Percentiles rank a stretch among this genome's conserved stretches.
Conservation (phyloP, 257 asterid genomes). For the Solanum peruvianum region DNA sequence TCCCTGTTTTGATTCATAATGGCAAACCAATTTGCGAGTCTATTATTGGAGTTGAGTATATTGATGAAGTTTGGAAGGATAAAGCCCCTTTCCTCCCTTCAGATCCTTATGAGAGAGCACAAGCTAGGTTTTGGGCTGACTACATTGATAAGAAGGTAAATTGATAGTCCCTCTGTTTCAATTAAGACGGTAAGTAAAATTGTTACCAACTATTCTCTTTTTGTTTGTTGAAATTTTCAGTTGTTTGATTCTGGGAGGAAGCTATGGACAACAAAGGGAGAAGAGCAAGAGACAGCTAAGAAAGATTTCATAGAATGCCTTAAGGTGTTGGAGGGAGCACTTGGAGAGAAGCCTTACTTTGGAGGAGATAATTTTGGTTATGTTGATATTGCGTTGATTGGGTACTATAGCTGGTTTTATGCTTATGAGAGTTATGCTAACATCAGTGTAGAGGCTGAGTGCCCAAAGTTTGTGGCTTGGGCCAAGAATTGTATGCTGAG, state of each 20-base stretch:
- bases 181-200: no score
- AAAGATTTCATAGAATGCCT: conserved; percentile 2
- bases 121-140: neutral
- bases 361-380: conserved; percentile 9
- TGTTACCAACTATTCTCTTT: neutral
- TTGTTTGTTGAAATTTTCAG: neutral
- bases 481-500: conserved; percentile 24
- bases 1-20: conserved; percentile 21
- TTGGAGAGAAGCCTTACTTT: conserved; percentile 8
- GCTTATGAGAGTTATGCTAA: conserved; percentile 10
- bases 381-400: conserved; percentile 5
- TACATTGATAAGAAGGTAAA: conserved; percentile 16
- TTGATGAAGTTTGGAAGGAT: conserved; percentile 10
- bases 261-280: conserved; percentile 1
- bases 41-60: conserved; percentile 4
- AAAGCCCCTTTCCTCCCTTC: conserved; percentile 7
- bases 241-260: neutral
- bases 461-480: conserved; percentile 31
- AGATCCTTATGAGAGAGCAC: conserved; percentile 9
- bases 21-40: conserved; percentile 19
- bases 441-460: conserved; percentile 21
- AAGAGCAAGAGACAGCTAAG: conserved; percentile 8
- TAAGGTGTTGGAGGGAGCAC: conserved; percentile 1
- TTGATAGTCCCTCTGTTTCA: neutral
- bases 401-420: conserved; percentile 9